A percentile compares a stretch with the other conserved stretches of the same genome.
phyloP scores from a whole-genome alignment of 2,329 filamentous ascomycete genomes.

The Didymella lethalis region DNA sequence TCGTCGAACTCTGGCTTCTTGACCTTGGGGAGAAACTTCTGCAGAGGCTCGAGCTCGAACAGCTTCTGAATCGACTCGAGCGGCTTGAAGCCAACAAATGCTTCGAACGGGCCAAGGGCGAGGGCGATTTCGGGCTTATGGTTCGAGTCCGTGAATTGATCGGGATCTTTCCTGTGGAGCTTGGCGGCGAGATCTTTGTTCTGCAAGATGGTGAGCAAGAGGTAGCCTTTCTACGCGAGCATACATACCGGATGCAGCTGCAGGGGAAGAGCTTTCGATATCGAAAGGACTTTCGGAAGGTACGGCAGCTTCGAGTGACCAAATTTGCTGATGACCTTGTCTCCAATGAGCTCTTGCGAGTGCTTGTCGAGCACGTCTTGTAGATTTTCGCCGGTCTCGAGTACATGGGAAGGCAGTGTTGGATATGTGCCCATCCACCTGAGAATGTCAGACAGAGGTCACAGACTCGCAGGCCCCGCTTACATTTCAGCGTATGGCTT shows the following conservation, averaged over 20 bases:
- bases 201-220: constrained; percentile 23
- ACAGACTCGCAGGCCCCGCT: background rate
- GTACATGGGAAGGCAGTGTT: constrained; percentile 69
- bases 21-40: constrained; percentile 60
- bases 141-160: constrained; percentile 74
- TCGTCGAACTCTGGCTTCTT: constrained; percentile 61
- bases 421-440: constrained; percentile 80
- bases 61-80: constrained; percentile 66
- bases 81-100: constrained; percentile 78
- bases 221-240: background rate
- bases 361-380: constrained; percentile 69
- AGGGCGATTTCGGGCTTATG: constrained; percentile 84
- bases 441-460: constrained; percentile 15
- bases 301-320: constrained; percentile 72
- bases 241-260: constrained; percentile 70
- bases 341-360: constrained; percentile 69
- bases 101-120: constrained; percentile 74
- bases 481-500: constrained; percentile 69
- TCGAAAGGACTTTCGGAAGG: constrained; percentile 78
- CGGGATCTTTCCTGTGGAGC: constrained; percentile 69
- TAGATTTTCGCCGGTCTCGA: constrained; percentile 69
- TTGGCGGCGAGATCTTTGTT: constrained; percentile 71
- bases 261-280: constrained; percentile 76
- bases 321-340: constrained; percentile 67
- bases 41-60: constrained; percentile 64